These are phyloP conservation scores for Dothideomycetes sp. DNA, from an alignment of 2,329 filamentous ascomycete species.

Conservation along the genomic window DNA sequence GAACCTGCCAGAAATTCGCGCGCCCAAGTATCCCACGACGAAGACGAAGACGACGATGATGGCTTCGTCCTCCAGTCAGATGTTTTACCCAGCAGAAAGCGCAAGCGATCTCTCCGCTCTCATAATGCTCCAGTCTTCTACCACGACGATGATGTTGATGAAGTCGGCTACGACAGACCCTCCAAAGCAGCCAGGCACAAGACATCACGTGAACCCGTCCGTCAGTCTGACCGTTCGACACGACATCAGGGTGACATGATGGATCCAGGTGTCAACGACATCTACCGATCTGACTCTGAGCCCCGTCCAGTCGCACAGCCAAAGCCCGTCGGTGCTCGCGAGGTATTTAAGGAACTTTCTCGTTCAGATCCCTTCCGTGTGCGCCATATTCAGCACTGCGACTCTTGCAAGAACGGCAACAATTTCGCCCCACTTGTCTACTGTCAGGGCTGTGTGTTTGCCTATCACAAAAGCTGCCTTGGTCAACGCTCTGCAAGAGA, in stretches of 20 bases:
- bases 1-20: neutral
- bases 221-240: constrained; percentile 38
- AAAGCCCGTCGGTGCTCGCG: constrained; percentile 54
- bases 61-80: constrained; percentile 31
- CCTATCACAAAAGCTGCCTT: constrained; percentile 77
- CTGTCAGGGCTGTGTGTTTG: constrained; percentile 82
- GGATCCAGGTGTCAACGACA: constrained; percentile 51
- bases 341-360: constrained; percentile 59
- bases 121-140: constrained; percentile 1
- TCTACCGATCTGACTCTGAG: constrained; percentile 38
- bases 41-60: constrained; percentile 13
- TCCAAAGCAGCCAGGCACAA: constrained; percentile 14
- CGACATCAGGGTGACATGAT: constrained; percentile 40
- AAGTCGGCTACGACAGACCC: constrained; percentile 10
- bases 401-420: constrained; percentile 55
- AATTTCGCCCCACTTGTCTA: constrained; percentile 64
- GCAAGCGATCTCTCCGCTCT: constrained; percentile 25
- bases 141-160: constrained; percentile 14
- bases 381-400: constrained; percentile 62
- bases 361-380: constrained; percentile 57
- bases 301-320: constrained; percentile 33
- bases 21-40: constrained; percentile 12
- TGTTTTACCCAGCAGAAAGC: constrained; percentile 29
- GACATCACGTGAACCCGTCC: constrained; percentile 20
- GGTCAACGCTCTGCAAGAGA: constrained; percentile 64